Percentiles rank a stretch among this genome's conserved stretches.
These are phyloP conservation scores for Omphalotus olearius DNA, from an alignment of 1,284 basidiomycete species.

Conservation along the genomic window DNA sequence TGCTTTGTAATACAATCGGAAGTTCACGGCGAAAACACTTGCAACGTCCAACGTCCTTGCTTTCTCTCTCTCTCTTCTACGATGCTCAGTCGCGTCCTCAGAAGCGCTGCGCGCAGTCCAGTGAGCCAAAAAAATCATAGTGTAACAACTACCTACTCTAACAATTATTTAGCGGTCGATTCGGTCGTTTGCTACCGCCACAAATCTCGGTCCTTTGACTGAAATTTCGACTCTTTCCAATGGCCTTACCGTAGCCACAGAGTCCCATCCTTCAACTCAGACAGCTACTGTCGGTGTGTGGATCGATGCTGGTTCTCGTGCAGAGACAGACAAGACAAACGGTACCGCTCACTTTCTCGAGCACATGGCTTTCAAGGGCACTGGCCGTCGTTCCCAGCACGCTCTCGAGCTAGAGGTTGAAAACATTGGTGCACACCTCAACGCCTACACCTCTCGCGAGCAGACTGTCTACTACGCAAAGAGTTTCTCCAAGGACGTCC, in stretches of 20 bases:
- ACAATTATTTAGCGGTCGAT: constrained; percentile 28
- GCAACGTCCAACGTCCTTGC: not conserved
- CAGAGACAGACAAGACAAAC: constrained; percentile 91
- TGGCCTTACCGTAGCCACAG: constrained; percentile 90
- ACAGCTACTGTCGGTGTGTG: constrained; percentile 98
- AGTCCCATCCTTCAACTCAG: constrained; percentile 90
- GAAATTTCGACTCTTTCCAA: constrained; percentile 88
- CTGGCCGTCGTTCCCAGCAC: constrained; percentile 86
- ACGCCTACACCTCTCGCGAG: constrained; percentile 98
- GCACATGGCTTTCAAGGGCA: constrained; percentile 97
- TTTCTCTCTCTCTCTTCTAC: constrained; percentile 26
- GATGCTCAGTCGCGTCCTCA: constrained; percentile 61
- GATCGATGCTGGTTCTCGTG: constrained; percentile 97
- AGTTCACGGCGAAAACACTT: too few species aligned
- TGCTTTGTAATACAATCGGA: too few species aligned
- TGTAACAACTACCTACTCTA: constrained; percentile 11
- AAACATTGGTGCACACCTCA: constrained; percentile 96
- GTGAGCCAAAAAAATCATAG: constrained; percentile 38
- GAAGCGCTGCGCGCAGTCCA: constrained; percentile 50
- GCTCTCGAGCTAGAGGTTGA: constrained; percentile 96
- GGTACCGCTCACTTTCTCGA: constrained; percentile 99
- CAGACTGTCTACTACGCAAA: constrained; percentile 99
- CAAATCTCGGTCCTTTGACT: constrained; percentile 71
- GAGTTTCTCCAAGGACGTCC: constrained; percentile 96
- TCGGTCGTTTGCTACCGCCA: constrained; percentile 35